Percentiles rank a stretch among this genome's conserved stretches.
Evolutionary conservation across 179 eudicot species (phyloP).

Genomic region (Sideroxylon spinosum): DNA sequence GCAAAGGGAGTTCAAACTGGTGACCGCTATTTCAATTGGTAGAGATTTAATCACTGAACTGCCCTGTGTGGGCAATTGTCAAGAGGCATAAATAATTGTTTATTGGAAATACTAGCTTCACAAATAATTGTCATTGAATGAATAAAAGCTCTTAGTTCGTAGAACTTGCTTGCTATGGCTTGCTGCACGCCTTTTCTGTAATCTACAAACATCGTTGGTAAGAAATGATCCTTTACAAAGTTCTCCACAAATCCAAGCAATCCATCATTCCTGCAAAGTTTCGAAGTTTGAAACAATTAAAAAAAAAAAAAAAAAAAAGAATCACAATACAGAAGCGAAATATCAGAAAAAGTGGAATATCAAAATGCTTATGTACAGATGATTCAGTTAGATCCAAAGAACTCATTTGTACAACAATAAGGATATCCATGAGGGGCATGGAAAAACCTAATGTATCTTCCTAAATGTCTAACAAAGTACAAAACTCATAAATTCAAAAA

Average conservation of each 20-base stretch:
- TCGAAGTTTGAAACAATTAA: conserved; percentile 3
- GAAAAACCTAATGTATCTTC: background rate
- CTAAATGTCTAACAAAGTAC: background rate
- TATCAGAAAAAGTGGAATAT: background rate
- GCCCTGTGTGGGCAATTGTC: no score
- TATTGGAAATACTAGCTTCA: background rate
- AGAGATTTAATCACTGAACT: no score
- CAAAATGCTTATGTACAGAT: background rate
- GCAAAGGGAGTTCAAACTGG: no score
- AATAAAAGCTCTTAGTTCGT: conserved; percentile 4
- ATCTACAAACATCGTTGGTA: conserved; percentile 97
- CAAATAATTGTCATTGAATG: background rate
- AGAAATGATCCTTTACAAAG: conserved; percentile 94
- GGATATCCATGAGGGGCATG: background rate
- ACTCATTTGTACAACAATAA: background rate
- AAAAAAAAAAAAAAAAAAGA: background rate
- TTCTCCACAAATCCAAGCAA: conserved; percentile 87
- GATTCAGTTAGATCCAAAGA: conserved; percentile 9
- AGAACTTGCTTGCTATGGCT: conserved; percentile 92
- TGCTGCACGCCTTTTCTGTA: conserved; percentile 97
- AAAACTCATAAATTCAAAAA: background rate
- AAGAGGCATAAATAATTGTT: background rate
- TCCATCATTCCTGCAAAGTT: conserved; percentile 74
- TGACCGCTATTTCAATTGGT: no score
- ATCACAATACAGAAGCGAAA: background rate